Evolutionary conservation across 257 asterid species (phyloP).

Genomic region (Plantago ovata): DNA sequence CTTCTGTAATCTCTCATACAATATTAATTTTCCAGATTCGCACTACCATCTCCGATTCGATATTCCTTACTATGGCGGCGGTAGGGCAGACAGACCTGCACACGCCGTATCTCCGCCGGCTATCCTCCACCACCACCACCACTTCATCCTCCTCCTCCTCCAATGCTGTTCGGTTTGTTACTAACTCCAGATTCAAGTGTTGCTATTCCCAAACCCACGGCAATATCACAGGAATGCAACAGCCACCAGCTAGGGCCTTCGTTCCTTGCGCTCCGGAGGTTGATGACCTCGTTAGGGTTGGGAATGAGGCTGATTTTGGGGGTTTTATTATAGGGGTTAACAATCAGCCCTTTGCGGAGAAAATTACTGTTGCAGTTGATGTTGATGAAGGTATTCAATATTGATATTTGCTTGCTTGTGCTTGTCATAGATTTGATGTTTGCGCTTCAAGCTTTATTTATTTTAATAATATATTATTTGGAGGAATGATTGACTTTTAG

Average conservation of each 20-base stretch:
- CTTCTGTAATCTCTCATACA: no score
- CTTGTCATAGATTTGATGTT: background rate
- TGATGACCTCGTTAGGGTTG: background rate
- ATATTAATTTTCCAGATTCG: no score
- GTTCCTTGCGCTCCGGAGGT: background rate
- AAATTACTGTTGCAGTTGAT: conserved; percentile 16
- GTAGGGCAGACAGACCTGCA: no score
- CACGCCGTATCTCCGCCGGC: no score
- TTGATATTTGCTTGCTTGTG: no score
- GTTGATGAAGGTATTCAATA: conserved; percentile 15
- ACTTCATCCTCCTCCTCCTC: no score
- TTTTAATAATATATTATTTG: background rate
- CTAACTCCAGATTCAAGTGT: no score
- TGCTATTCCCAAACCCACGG: no score
- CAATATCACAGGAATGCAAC: background rate
- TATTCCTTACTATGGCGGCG: no score
- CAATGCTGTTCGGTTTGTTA: no score
- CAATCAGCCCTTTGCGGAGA: background rate
- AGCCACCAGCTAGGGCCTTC: background rate
- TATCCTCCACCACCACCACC: no score
- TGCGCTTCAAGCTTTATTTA: background rate
- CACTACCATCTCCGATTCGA: no score
- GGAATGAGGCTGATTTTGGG: background rate
- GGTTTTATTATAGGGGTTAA: background rate
- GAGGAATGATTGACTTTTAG: background rate